phyloP scores from a whole-genome alignment of 768 basidiomycete genomes.

The Leccinum pellstonianum region DNA sequence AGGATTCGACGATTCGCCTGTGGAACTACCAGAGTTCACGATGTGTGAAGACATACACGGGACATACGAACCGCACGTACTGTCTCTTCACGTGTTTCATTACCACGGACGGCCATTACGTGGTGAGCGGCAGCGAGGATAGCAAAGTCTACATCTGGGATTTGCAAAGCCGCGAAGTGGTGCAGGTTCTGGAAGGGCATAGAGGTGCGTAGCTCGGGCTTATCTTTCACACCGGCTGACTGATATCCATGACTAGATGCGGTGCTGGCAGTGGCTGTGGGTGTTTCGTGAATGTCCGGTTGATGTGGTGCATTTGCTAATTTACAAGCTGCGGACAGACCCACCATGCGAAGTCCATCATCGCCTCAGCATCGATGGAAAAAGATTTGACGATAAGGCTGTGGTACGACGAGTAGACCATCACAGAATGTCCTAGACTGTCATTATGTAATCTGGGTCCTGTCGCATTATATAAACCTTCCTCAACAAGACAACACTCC shows the following conservation, averaged over 20 bases:
- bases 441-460: background rate
- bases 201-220: conserved; percentile 49
- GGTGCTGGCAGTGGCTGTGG: conserved; percentile 76
- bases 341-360: conserved; percentile 69
- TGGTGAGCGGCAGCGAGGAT: conserved; percentile 91
- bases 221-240: background rate
- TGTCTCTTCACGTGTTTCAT: conserved; percentile 73
- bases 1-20: conserved; percentile 90
- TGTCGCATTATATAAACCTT: too few relatives aligned
- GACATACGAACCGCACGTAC: conserved; percentile 84
- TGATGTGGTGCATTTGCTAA: background rate
- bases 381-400: conserved; percentile 83
- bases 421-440: background rate
- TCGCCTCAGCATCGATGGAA: conserved; percentile 89
- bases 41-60: conserved; percentile 90
- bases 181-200: conserved; percentile 78
- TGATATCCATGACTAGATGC: conserved; percentile 38
- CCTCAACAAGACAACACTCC: too few relatives aligned
- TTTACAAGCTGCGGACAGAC: conserved; percentile 43
- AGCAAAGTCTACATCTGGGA: conserved; percentile 88
- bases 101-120: conserved; percentile 56
- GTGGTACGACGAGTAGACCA: conserved; percentile 56
- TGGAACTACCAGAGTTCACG: conserved; percentile 93
- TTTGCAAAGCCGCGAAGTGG: conserved; percentile 72
- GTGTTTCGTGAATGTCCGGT: conserved; percentile 18